Evolutionary conservation across 2,329 filamentous ascomycete genomes (phyloP).

Genomic region (Phyllosticta paracitricarpa): DNA sequence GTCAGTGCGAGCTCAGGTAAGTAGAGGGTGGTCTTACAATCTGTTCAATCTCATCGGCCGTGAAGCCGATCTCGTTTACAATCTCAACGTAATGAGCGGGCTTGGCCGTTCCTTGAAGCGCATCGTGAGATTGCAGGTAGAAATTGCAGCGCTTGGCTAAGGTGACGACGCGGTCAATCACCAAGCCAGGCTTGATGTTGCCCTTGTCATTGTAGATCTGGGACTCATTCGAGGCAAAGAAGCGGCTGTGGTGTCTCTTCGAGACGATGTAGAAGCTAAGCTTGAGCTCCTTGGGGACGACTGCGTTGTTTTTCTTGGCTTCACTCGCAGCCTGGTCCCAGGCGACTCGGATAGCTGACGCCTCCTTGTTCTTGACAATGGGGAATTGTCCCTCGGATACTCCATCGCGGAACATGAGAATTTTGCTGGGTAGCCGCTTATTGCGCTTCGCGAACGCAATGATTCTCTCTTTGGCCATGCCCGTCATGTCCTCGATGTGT

Average conservation of each 20-base stretch:
- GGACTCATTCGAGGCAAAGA: slow-evolving; percentile 21
- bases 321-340: slow-evolving; percentile 3
- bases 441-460: neutral
- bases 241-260: slow-evolving; percentile 34
- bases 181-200: slow-evolving; percentile 21
- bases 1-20: neutral
- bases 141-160: slow-evolving; percentile 21
- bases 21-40: slow-evolving; percentile 12
- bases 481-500: slow-evolving; percentile 15
- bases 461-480: slow-evolving; percentile 15
- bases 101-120: slow-evolving; percentile 22
- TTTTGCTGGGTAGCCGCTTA: slow-evolving; percentile 12
- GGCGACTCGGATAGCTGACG: slow-evolving; percentile 18
- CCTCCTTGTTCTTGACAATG: slow-evolving; percentile 16
- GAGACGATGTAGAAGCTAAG: slow-evolving; percentile 26
- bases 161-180: slow-evolving; percentile 22
- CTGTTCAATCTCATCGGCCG: slow-evolving; percentile 13
- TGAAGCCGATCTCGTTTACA: slow-evolving; percentile 17
- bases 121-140: slow-evolving; percentile 26
- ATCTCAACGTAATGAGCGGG: slow-evolving; percentile 26
- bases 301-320: neutral
- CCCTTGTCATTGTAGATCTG: slow-evolving; percentile 8
- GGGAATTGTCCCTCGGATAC: slow-evolving; percentile 16
- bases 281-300: neutral
- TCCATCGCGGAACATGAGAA: slow-evolving; percentile 22